These are phyloP conservation scores for Leccinum boreale DNA, from an alignment of 768 basidiomycete species.

Conservation along the genomic window DNA sequence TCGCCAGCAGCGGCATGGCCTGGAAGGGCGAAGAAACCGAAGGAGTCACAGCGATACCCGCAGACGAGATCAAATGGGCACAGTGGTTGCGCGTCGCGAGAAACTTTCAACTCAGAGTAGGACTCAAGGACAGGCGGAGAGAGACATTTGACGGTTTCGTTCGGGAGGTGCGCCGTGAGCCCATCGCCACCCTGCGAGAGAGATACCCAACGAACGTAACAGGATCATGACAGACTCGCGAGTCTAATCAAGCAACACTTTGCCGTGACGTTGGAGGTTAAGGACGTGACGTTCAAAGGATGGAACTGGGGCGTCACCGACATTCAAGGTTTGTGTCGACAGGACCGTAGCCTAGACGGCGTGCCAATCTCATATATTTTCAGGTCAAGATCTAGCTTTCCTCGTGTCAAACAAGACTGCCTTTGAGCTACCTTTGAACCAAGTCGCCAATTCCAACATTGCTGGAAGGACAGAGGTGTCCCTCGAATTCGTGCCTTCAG, in stretches of 20 bases:
- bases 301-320: constrained; percentile 99
- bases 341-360: background rate
- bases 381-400: constrained; percentile 91
- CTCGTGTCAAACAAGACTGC: constrained; percentile 81
- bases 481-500: constrained; percentile 75
- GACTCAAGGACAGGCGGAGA: constrained; percentile 69
- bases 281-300: constrained; percentile 87
- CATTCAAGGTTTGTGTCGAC: constrained; percentile 70
- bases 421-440: constrained; percentile 83
- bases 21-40: constrained; percentile 84
- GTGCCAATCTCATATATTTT: background rate
- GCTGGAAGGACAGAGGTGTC: constrained; percentile 98
- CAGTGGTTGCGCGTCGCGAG: constrained; percentile 93
- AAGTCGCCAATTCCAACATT: constrained; percentile 96
- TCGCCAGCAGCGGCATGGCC: constrained; percentile 87
- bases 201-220: constrained; percentile 1
- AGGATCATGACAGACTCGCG: constrained; percentile 91
- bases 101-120: constrained; percentile 85
- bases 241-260: constrained; percentile 84
- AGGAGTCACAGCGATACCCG: constrained; percentile 58
- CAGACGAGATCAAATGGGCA: constrained; percentile 78
- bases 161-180: constrained; percentile 59
- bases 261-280: constrained; percentile 76
- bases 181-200: background rate
- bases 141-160: constrained; percentile 94